These are phyloP conservation scores for Nemania sp. DNA, from an alignment of 2,329 filamentous ascomycete species.

Conservation along the genomic window DNA sequence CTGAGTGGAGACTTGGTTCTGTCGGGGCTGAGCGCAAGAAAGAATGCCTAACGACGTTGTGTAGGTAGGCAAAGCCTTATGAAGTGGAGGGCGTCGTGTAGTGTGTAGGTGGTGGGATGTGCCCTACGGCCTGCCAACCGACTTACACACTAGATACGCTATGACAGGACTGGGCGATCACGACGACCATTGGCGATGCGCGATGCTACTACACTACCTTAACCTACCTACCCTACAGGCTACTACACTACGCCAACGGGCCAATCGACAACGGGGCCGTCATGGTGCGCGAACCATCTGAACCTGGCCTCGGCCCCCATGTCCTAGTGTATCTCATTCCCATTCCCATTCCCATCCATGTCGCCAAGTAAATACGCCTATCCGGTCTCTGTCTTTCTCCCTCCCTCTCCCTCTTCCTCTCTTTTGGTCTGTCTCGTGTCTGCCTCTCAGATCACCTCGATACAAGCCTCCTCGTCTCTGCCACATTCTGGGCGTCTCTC, in stretches of 20 bases:
- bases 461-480: conserved; percentile 30
- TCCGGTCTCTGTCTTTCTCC: conserved; percentile 14
- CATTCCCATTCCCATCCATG: not conserved
- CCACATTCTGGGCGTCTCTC: conserved; percentile 28
- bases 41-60: conserved; percentile 34
- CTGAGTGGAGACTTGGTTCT: conserved; percentile 30
- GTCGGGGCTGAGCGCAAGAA: conserved; percentile 34
- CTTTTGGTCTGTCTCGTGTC: conserved; percentile 7
- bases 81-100: too few species aligned
- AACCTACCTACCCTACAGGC: too few species aligned
- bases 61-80: conserved; percentile 27
- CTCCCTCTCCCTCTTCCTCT: too few species aligned
- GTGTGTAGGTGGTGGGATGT: too few species aligned
- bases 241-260: too few species aligned
- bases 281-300: conserved; percentile 26
- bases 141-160: too few species aligned
- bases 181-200: conserved; percentile 22
- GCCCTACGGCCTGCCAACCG: too few species aligned
- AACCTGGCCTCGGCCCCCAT: not conserved
- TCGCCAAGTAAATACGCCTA: conserved; percentile 28
- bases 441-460: conserved; percentile 34
- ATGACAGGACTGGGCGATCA: conserved; percentile 25
- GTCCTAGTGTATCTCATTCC: not conserved
- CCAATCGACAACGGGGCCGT: too few species aligned
- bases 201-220: too few species aligned